Conservation (phyloP, 495 filamentous ascomycete species). For the Neurospora sublineolata region DNA sequence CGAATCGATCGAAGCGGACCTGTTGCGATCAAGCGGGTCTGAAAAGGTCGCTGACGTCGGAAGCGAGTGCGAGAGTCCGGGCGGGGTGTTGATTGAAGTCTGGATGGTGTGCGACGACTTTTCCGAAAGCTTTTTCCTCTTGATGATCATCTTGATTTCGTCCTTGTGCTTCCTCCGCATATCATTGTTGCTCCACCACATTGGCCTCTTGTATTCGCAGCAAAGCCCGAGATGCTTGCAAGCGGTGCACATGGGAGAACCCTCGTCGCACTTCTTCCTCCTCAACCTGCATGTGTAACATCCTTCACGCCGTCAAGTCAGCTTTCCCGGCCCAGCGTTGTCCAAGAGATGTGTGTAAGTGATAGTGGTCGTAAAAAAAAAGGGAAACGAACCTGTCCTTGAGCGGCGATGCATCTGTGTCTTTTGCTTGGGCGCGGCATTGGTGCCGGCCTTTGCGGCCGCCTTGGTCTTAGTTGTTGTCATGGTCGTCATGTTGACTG, state of each 20-base stretch:
- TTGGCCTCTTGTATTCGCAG: slow-evolving; percentile 92
- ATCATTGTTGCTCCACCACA: slow-evolving; percentile 94
- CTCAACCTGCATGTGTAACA: slow-evolving; percentile 95
- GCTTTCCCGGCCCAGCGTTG: slow-evolving; percentile 4
- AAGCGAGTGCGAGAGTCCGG: slow-evolving; percentile 68
- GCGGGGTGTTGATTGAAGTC: slow-evolving; percentile 51
- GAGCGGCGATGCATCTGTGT: slow-evolving; percentile 85
- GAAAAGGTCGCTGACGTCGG: slow-evolving; percentile 72
- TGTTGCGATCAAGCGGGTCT: slow-evolving; percentile 56
- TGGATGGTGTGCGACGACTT: slow-evolving; percentile 54
- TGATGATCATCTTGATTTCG: slow-evolving; percentile 91
- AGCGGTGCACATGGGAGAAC: slow-evolving; percentile 70
- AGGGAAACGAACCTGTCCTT: slow-evolving; percentile 62
- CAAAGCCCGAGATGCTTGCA: slow-evolving; percentile 77
- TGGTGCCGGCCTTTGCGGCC: slow-evolving; percentile 38
- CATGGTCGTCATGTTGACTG: slow-evolving; percentile 31
- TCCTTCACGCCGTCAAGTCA: slow-evolving; percentile 43
- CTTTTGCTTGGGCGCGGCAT: slow-evolving; percentile 48
- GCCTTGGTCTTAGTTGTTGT: slow-evolving; percentile 43
- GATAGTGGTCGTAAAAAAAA: background rate
- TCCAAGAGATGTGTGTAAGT: slow-evolving; percentile 2
- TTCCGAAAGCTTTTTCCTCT: slow-evolving; percentile 86
- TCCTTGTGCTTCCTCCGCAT: slow-evolving; percentile 81
- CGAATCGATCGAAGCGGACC: slow-evolving; percentile 68
- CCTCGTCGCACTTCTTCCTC: slow-evolving; percentile 97